phyloP scores from a whole-genome alignment of 179 eudicot genomes.

The Beta macrorhiza region DNA sequence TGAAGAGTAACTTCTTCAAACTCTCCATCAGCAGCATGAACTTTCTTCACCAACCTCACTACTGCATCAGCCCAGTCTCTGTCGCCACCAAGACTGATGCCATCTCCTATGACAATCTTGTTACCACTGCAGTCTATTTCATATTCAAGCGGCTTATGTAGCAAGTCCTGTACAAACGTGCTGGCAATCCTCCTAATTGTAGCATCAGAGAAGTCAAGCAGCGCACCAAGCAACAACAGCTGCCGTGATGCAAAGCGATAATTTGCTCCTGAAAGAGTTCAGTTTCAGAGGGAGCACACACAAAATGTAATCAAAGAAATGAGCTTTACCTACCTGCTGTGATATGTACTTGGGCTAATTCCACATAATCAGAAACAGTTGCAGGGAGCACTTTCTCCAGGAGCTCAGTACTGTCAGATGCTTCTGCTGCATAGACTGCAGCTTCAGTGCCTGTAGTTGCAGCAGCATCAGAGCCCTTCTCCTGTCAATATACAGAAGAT shows the following conservation, averaged over 20 bases:
- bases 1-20: slow-evolving; percentile 78
- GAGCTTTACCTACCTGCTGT: slow-evolving; percentile 62
- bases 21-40: slow-evolving; percentile 83
- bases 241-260: slow-evolving; percentile 78
- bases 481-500: slow-evolving; percentile 34
- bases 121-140: slow-evolving; percentile 59
- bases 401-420: slow-evolving; percentile 82
- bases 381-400: slow-evolving; percentile 83
- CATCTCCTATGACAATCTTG: slow-evolving; percentile 87
- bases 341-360: slow-evolving; percentile 76
- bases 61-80: slow-evolving; percentile 86
- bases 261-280: slow-evolving; percentile 60
- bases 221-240: slow-evolving; percentile 78
- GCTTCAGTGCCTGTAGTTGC: slow-evolving; percentile 85
- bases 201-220: slow-evolving; percentile 92
- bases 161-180: slow-evolving; percentile 59
- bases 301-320: slow-evolving; percentile 12
- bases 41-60: slow-evolving; percentile 62
- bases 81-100: slow-evolving; percentile 86
- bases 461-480: slow-evolving; percentile 96
- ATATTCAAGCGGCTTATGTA: slow-evolving; percentile 59
- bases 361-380: slow-evolving; percentile 71
- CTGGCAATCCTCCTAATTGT: slow-evolving; percentile 78
- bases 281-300: slow-evolving; percentile 10
- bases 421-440: slow-evolving; percentile 94